Conservation (phyloP, 345 rosid genomes). For the Diplotaxis tenuifolia region DNA sequence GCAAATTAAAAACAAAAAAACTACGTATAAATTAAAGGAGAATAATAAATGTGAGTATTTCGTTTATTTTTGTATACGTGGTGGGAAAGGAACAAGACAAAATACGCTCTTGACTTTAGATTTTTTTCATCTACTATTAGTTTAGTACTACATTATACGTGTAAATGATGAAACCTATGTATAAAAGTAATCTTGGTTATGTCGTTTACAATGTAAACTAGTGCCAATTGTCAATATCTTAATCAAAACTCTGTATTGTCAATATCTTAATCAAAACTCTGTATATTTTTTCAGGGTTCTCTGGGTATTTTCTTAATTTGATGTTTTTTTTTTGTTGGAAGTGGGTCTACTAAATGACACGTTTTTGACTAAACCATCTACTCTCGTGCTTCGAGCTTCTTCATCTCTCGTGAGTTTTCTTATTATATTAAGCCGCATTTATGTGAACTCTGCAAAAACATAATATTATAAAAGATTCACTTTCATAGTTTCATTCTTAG, state of each 20-base stretch:
- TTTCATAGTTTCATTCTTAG: conserved; percentile 5
- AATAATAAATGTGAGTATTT: neutral
- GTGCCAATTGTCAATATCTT: conserved; percentile 27
- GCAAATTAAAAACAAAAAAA: neutral
- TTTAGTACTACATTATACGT: neutral
- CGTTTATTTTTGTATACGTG: neutral
- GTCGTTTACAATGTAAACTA: conserved; percentile 19
- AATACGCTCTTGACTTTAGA: neutral
- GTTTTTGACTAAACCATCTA: conserved; percentile 24
- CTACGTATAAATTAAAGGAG: neutral
- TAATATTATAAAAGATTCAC: neutral
- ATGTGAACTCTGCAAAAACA: neutral
- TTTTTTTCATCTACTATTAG: neutral
- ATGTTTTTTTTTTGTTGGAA: conserved; percentile 22
- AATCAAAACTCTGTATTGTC: neutral
- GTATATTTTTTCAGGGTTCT: neutral
- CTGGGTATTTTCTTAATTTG: neutral
- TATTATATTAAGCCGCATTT: conserved; percentile 13
- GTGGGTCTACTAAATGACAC: conserved; percentile 38
- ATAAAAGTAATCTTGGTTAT: conserved; percentile 6
- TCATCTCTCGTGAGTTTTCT: conserved; percentile 33
- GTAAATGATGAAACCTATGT: conserved; percentile 10
- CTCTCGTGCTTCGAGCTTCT: conserved; percentile 41
- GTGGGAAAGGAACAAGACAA: conserved; percentile 19
- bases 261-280: too few relatives aligned